Evolutionary conservation across 2,329 filamentous ascomycete species (phyloP).

Genomic region (Orbilia javanica): DNA sequence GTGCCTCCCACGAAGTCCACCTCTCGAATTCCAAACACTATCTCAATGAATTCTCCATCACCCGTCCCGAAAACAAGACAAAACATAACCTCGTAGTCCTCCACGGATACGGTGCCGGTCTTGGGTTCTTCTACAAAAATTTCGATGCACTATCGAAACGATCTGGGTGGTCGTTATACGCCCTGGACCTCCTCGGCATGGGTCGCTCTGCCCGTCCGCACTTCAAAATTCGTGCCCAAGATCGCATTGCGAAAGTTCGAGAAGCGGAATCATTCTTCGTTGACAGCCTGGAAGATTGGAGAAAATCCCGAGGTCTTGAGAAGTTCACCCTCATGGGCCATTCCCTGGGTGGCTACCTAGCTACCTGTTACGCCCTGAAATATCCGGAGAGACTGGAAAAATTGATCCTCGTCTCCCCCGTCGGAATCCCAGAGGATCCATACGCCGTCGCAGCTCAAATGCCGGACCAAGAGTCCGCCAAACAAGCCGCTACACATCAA

Average conservation of each 20-base stretch:
- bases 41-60: slow-evolving; percentile 92
- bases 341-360: slow-evolving; percentile 93
- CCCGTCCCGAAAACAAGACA: slow-evolving; percentile 71
- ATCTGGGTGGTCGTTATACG: slow-evolving; percentile 87
- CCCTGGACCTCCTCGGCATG: slow-evolving; percentile 95
- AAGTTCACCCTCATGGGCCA: slow-evolving; percentile 94
- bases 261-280: slow-evolving; percentile 97
- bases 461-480: slow-evolving; percentile 73
- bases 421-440: slow-evolving; percentile 93
- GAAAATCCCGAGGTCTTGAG: slow-evolving; percentile 86
- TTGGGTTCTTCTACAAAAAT: slow-evolving; percentile 99
- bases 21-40: slow-evolving; percentile 87
- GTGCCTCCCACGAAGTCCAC: slow-evolving; percentile 86
- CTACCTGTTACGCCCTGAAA: slow-evolving; percentile 93
- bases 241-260: slow-evolving; percentile 80
- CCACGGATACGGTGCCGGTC: slow-evolving; percentile 93
- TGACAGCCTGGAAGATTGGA: slow-evolving; percentile 96
- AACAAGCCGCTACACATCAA: slow-evolving; percentile 41
- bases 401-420: slow-evolving; percentile 92
- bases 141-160: slow-evolving; percentile 86
- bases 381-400: slow-evolving; percentile 96
- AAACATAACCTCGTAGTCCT: slow-evolving; percentile 83
- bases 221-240: slow-evolving; percentile 87
- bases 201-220: slow-evolving; percentile 85
- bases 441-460: slow-evolving; percentile 85